Base-by-base conservation (phyloP, 108 stramenopile species). In the Mediolabrus comicus region DNA sequence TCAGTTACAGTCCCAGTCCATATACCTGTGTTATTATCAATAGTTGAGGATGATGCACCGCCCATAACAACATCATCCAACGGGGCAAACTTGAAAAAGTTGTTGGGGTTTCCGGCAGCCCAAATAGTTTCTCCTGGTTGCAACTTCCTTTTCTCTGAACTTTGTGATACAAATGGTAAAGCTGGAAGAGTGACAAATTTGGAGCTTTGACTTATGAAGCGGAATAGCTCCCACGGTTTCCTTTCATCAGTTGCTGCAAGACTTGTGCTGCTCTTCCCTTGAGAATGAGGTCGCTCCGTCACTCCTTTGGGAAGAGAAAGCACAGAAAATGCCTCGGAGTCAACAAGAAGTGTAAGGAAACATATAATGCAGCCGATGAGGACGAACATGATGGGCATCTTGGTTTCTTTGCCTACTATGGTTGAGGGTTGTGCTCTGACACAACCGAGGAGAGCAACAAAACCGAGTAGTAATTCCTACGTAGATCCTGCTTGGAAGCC, bases 11-110 rank as follows among this genome's bases (percentile, higher is more conserved):
- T 79, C 16, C 92, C 92, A 17, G n/a, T 71, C 92, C 92, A 93
- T 49, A 65, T 77, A 36, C 92, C 92, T 12, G 84, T 84, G 10
- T 69, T 72, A 17, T 73, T 73, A 57, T 86, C 82, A 38, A 89
- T 83, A 12, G 63, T 82, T 12, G 87, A 88, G 0, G 81, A 85
- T 13, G 88, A 90, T 6, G 82, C 92, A 9, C 92, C 92, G 19
- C 92, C 92, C 89, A 93, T 93, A 30, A 93, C 88, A 1, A 92
- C 91, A 72, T 92, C 91, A 56, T 92, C 91, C 13, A 92, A 62
- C 14, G 87, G 87, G 4, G 84, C 86, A 55, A 85, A 87, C 3
- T 51, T 59, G 64, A 92, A 88, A 52, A 75, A 66, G 75, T 83
- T 67, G 38, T 65, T 53, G 27, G 53, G 27, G 25, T 53, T 49